A percentile compares a stretch with the other conserved stretches of the same genome.
phyloP scores from a whole-genome alignment of 1,139 yeast species.

The Protomyces inouyei region DNA sequence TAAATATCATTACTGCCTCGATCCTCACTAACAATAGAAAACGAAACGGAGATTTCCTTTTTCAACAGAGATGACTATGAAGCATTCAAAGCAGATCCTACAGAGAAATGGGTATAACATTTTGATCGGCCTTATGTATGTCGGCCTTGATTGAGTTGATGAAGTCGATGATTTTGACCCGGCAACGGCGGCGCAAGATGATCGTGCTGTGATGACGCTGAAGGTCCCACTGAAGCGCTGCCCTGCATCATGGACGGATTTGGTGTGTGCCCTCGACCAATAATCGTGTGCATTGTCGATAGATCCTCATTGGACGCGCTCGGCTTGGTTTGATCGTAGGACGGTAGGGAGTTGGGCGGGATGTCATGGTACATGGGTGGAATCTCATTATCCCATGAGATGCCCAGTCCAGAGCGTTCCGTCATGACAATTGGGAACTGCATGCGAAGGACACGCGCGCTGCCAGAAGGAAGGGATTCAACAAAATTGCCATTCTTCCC shows the following conservation, averaged over 20 bases:
- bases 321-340: slow-evolving; percentile 17
- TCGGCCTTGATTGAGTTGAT: neutral
- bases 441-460: slow-evolving; percentile 79
- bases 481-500: slow-evolving; percentile 10
- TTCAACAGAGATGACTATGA: slow-evolving; percentile 65
- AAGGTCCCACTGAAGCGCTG: neutral
- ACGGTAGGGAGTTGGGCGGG: slow-evolving; percentile 67
- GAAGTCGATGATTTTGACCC: neutral
- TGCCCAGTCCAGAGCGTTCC: slow-evolving; percentile 90
- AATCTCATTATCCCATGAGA: slow-evolving; percentile 98
- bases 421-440: slow-evolving; percentile 76
- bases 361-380: slow-evolving; percentile 86
- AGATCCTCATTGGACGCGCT: slow-evolving; percentile 15
- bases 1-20: slow-evolving; percentile 6
- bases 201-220: neutral
- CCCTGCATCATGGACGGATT: neutral
- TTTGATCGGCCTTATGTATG: too few relatives aligned
- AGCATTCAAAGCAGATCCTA: slow-evolving; percentile 71
- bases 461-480: slow-evolving; percentile 60
- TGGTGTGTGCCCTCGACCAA: slow-evolving; percentile 20
- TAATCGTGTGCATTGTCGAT: slow-evolving; percentile 4
- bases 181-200: neutral
- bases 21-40: slow-evolving; percentile 40
- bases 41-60: slow-evolving; percentile 85
- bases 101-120: slow-evolving; percentile 66